phyloP scores from a whole-genome alignment of 768 basidiomycete genomes.

The Boletellus sp. region DNA sequence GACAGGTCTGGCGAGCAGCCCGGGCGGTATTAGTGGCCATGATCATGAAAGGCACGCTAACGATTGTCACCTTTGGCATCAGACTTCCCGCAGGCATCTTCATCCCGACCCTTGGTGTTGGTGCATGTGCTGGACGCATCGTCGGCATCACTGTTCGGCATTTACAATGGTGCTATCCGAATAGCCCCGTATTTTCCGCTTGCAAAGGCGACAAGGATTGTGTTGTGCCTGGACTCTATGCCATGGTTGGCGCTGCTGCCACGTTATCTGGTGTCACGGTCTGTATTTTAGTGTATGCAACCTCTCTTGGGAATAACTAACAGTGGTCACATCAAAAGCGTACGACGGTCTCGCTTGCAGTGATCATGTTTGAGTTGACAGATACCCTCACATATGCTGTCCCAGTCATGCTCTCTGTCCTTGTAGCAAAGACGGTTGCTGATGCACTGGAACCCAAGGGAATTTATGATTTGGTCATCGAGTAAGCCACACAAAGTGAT shows the following conservation, averaged over 20 bases:
- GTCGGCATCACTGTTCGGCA: conserved; percentile 80
- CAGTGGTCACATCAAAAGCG: conserved; percentile 40
- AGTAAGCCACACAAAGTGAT: conserved; percentile 35
- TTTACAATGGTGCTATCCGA: conserved; percentile 60
- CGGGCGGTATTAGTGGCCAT: conserved; percentile 69
- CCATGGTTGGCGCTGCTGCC: conserved; percentile 95
- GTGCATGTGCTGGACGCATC: conserved; percentile 89
- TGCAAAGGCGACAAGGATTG: conserved; percentile 69
- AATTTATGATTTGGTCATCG: conserved; percentile 96
- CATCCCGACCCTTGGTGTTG: conserved; percentile 92
- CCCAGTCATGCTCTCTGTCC: conserved; percentile 82
- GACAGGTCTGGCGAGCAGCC: conserved; percentile 59
- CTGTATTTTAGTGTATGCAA: conserved; percentile 3
- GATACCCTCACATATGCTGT: conserved; percentile 90
- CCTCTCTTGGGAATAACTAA: conserved; percentile 3
- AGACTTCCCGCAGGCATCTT: conserved; percentile 93
- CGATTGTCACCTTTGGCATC: conserved; percentile 90
- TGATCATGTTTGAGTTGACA: conserved; percentile 95
- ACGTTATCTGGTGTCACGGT: conserved; percentile 94
- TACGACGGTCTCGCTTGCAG: conserved; percentile 89
- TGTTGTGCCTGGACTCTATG: conserved; percentile 87
- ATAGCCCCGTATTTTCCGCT: conserved; percentile 54
- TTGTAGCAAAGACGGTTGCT: conserved; percentile 50
- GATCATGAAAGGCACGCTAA: conserved; percentile 75
- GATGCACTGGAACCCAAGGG: conserved; percentile 62